Base-by-base conservation (phyloP, 2,329 filamentous ascomycete genomes). In the Aspergillus calidoustus region DNA sequence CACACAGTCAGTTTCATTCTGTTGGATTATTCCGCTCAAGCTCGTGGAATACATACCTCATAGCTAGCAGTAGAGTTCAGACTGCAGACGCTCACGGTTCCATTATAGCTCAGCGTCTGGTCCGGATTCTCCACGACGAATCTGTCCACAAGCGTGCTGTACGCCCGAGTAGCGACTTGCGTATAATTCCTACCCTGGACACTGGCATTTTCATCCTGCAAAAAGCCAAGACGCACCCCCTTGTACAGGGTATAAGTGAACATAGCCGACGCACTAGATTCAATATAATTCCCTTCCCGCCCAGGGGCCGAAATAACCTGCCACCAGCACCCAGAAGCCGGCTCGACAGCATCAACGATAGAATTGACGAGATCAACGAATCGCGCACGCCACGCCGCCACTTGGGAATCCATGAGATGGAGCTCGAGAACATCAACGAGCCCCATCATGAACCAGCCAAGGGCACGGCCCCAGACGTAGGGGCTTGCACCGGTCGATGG, bases 181-280 rank as follows among this genome's bases (percentile, higher is more conserved):
- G 76, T 74, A 66, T 79, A 82, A 38, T 71, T 64, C 1, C 71
- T 64, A 1, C 49, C 48, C 6, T 13, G 28, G 34, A 4, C 15
- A 7, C 28, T 47, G 1, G 25, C 48, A 0, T 17, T 23, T 19
- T 50, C 7, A 2, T 41, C 78, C 71, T 55, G 48, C 34, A 64
- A 50, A 51, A 62, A 62, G 0, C 80, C 81, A 6, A 79, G 49
- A 31, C 77, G 69, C 8, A 76, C 73, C 0, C 81, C 85, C 64
- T 79, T 82, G 13, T 86, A 70, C 62, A 86, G 72, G 0, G 83
- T 80, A 58, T 84, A 86, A 0, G 80, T 77, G 66, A 87, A 87
- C 82, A 88, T 85, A 3, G 84, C 85, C 2, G 83, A 83, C 7
- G 81, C 86, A 34, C 84, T 86, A 38, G 83, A 84, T 74, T 89